Base-by-base conservation (phyloP, 352 stramenopile genomes). In the Elongisporangium anandrum region DNA sequence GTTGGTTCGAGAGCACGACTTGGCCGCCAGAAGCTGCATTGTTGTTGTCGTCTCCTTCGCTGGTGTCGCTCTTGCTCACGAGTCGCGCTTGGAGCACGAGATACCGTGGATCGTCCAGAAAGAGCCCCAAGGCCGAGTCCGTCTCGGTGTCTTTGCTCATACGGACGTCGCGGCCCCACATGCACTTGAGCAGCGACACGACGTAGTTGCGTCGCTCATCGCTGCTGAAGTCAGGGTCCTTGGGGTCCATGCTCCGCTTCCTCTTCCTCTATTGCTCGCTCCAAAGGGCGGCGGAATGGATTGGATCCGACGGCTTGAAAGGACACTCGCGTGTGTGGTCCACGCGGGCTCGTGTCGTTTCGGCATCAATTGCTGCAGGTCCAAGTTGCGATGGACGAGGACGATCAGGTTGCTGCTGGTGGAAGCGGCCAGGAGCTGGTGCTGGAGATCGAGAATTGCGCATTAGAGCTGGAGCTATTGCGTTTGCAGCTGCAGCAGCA, bases 101-200 rank as follows among this genome's bases (percentile, higher is more conserved):
- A 51, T 78, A 90, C 47, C 77, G 80, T 9, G 79, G 65, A 22
- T 94, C 81, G 47, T 95, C 83, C 1, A 95, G 67, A 61, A 95
- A 95, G 38, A 66, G 59, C 9, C 57, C 73, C 38, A 94, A 50
- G 9, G 85, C 85, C 5, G 79, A 67, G 10, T 89, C 65, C 0
- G 72, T 79, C 19, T 52, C 24, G 24, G 87, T 81, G 26, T 66
- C 64, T 3, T 60, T 57, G 19, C 65, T 69, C n/a, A 92, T 19
- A 16, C 65, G 64, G 17, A 78, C 63, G 12, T 70, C 63, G 3
- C 64, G 75, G 0, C 81, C 70, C 81, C 82, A 94, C 22, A 94
- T 64, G 57, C 79, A 77, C 52, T 74, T 61, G 15, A 94, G 75
- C 45, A 94, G 55, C 56, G 65, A 75, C 8, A 74, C 62, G 51